Evolutionary conservation across 139 green algal species (phyloP).

Genomic region (Haematococcus lacustris): DNA sequence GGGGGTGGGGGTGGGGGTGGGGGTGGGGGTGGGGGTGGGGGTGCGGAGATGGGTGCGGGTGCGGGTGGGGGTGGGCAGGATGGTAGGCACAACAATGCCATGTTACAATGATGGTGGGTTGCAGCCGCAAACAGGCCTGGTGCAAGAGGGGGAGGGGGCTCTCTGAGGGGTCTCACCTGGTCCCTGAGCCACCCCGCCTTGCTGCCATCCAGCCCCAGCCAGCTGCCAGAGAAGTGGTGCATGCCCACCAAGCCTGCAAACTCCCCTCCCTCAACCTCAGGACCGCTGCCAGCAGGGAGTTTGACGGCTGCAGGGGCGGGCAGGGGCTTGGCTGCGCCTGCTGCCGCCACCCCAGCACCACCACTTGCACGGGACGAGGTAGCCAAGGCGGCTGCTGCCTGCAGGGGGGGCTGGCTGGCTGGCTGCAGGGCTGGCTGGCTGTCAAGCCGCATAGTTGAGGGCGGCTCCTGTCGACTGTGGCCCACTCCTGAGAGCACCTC

Average conservation of each 20-base stretch:
- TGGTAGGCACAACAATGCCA: not conserved
- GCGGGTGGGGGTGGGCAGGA: too few relatives aligned
- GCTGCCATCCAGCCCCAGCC: constrained; percentile 25
- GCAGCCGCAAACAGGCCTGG: not conserved
- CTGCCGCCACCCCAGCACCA: not conserved
- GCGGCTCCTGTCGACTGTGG: too few relatives aligned
- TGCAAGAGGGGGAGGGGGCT: not conserved
- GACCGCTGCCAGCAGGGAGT: not conserved
- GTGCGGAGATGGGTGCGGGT: too few relatives aligned
- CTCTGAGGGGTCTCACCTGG: constrained; percentile 5
- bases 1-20: too few relatives aligned
- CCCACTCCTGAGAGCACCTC: too few relatives aligned
- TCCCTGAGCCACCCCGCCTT: constrained; percentile 12
- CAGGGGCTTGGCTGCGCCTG: not conserved
- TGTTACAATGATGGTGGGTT: not conserved
- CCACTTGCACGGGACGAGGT: not conserved
- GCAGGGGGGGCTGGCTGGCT: not conserved
- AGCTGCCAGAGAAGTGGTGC: constrained; percentile 32
- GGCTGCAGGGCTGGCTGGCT: too few relatives aligned
- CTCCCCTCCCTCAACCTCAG: not conserved
- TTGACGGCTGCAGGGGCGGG: not conserved
- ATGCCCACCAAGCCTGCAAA: constrained; percentile 12
- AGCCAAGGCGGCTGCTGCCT: not conserved
- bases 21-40: too few relatives aligned
- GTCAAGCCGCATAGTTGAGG: too few relatives aligned